phyloP scores from a whole-genome alignment of 139 green algal species.

The Volvox africanus region DNA sequence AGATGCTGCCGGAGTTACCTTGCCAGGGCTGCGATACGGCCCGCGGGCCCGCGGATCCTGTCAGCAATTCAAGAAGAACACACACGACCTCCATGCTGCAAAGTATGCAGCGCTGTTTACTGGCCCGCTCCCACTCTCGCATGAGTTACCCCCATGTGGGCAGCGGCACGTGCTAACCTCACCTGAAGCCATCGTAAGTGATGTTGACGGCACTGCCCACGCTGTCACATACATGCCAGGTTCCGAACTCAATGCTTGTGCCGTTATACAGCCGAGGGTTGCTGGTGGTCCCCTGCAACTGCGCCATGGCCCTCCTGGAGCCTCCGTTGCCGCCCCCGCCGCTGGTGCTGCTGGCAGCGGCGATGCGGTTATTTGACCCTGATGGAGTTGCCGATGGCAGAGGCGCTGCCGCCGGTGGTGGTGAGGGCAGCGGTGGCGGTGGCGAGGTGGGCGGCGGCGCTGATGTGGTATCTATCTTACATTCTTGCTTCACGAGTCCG shows the following conservation, averaged over 20 bases:
- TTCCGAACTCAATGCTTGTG: neutral
- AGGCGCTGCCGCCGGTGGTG: neutral
- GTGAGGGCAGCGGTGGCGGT: neutral
- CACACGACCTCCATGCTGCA: too few relatives aligned
- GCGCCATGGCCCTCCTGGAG: neutral
- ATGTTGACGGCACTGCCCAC: neutral
- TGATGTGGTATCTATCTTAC: neutral
- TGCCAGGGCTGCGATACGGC: too few relatives aligned
- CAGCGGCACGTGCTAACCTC: neutral
- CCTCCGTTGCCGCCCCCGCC: neutral
- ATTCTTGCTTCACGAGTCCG: slow-evolving; percentile 7
- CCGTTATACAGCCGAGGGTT: neutral
- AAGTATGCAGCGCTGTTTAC: too few relatives aligned
- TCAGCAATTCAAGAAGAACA: too few relatives aligned
- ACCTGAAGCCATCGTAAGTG: slow-evolving; percentile 11
- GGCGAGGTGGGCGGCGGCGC: slow-evolving; percentile 23
- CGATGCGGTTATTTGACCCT: neutral
- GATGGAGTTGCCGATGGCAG: neutral
- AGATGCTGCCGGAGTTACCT: too few relatives aligned
- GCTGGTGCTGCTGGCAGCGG: neutral
- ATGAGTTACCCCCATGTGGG: too few relatives aligned
- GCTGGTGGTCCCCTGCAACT: neutral
- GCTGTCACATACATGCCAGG: neutral
- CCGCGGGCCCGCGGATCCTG: too few relatives aligned
- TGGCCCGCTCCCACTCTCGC: too few relatives aligned